Evolutionary conservation across 2,329 filamentous ascomycete genomes (phyloP).

Genomic region (Pseudogymnoascus sp.): DNA sequence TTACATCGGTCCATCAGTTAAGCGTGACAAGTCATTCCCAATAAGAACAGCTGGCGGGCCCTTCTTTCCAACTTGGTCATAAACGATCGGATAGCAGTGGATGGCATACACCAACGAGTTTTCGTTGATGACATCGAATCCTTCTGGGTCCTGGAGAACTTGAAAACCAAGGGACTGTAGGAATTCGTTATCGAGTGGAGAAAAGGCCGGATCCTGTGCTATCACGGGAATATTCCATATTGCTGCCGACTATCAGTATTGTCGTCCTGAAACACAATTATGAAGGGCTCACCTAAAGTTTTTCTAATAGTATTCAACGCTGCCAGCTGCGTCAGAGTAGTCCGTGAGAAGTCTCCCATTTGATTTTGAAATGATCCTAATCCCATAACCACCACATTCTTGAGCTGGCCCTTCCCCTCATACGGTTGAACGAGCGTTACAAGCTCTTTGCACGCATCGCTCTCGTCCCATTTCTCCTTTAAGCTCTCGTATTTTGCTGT

Average conservation of each 20-base stretch:
- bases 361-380: constrained; percentile 26
- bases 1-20: not conserved
- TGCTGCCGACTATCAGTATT: not conserved
- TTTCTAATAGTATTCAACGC: constrained; percentile 23
- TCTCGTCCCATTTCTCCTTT: constrained; percentile 22
- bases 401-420: constrained; percentile 14
- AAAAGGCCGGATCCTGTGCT: constrained; percentile 27
- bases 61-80: constrained; percentile 19
- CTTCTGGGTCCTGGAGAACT: constrained; percentile 24
- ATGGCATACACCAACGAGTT: constrained; percentile 27
- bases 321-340: constrained; percentile 24
- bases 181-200: constrained; percentile 24
- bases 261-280: not conserved
- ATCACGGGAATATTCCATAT: constrained; percentile 10
- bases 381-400: constrained; percentile 24
- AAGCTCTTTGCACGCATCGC: constrained; percentile 16
- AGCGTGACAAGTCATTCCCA: constrained; percentile 16
- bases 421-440: not conserved
- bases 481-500: constrained; percentile 20
- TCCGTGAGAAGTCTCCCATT: constrained; percentile 22
- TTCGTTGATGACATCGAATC: constrained; percentile 20
- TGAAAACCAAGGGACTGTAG: constrained; percentile 20
- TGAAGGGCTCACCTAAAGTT: constrained; percentile 14
- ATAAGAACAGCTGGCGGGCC: constrained; percentile 22
- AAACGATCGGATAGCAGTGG: constrained; percentile 27